Evolutionary conservation across 352 stramenopile genomes (phyloP).

Genomic region (Phytopythium chamaehyphon): DNA sequence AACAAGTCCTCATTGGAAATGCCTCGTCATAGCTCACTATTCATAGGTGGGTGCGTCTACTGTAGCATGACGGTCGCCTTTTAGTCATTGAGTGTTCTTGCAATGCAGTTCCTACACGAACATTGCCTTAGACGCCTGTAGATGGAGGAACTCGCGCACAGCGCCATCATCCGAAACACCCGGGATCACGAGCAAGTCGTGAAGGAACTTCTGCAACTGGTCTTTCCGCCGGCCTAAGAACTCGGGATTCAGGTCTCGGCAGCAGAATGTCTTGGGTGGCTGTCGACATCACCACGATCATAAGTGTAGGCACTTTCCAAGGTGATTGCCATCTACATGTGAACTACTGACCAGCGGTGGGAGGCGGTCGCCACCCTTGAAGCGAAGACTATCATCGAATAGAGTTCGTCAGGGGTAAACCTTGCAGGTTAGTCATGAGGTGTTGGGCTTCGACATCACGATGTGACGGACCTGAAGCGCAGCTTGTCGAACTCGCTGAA

Average conservation of each 20-base stretch:
- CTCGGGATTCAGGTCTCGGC: conserved; percentile 69
- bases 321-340: neutral
- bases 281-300: conserved; percentile 5
- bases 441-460: neutral
- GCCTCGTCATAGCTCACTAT: no score
- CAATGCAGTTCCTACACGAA: conserved; percentile 49
- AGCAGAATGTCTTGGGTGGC: conserved; percentile 71
- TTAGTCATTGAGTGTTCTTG: neutral
- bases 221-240: conserved; percentile 50
- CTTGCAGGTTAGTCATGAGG: conserved; percentile 10
- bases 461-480: conserved; percentile 29
- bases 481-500: conserved; percentile 73
- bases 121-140: conserved; percentile 55
- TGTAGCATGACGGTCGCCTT: no score
- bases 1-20: no score
- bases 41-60: no score
- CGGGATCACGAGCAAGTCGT: conserved; percentile 61
- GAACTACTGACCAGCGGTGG: conserved; percentile 25
- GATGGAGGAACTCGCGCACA: conserved; percentile 59
- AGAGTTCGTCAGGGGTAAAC: no score
- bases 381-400: conserved; percentile 26
- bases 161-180: conserved; percentile 44
- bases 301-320: no score
- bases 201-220: conserved; percentile 50
- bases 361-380: conserved; percentile 38